A percentile compares a stretch with the other conserved stretches of the same genome.
Evolutionary conservation across 2,329 filamentous ascomycete species (phyloP).

Genomic region (Claviceps africana): DNA sequence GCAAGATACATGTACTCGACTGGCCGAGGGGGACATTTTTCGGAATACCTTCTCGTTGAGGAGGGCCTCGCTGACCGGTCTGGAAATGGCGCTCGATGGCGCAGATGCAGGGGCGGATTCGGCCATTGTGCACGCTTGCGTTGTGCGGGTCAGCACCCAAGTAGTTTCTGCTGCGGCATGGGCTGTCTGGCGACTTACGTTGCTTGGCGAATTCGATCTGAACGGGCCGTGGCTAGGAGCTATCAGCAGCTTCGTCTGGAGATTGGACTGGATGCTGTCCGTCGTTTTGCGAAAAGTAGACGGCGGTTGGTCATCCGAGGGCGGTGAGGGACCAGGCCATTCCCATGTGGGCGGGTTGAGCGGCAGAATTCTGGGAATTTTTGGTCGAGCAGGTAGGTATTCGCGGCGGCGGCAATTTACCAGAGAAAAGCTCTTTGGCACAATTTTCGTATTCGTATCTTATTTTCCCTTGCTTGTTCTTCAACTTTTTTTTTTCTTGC

Average conservation of each 20-base stretch:
- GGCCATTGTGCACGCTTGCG: slow-evolving; percentile 30
- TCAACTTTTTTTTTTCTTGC: background rate
- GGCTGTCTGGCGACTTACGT: background rate
- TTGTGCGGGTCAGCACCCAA: slow-evolving; percentile 3
- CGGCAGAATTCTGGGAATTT: slow-evolving; percentile 30
- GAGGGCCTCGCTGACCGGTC: slow-evolving; percentile 92
- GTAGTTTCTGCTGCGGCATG: background rate
- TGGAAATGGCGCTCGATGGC: slow-evolving; percentile 51
- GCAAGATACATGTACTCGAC: background rate
- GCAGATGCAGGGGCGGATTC: slow-evolving; percentile 33
- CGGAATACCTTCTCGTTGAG: slow-evolving; percentile 88
- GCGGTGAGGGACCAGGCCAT: slow-evolving; percentile 24
- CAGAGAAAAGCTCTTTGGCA: background rate
- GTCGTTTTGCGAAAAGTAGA: slow-evolving; percentile 18
- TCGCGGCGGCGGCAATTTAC: background rate
- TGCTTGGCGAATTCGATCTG: slow-evolving; percentile 1
- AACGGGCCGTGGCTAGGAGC: slow-evolving; percentile 12
- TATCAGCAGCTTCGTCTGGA: slow-evolving; percentile 17
- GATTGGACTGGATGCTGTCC: slow-evolving; percentile 17
- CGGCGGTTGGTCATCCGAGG: slow-evolving; percentile 24
- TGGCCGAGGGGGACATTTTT: background rate
- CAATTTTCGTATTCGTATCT: background rate
- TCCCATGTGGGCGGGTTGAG: slow-evolving; percentile 11
- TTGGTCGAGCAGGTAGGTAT: slow-evolving; percentile 14
- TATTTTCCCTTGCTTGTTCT: background rate